Base-by-base conservation (phyloP, 768 basidiomycete species). In the Lactarius quietus region DNA sequence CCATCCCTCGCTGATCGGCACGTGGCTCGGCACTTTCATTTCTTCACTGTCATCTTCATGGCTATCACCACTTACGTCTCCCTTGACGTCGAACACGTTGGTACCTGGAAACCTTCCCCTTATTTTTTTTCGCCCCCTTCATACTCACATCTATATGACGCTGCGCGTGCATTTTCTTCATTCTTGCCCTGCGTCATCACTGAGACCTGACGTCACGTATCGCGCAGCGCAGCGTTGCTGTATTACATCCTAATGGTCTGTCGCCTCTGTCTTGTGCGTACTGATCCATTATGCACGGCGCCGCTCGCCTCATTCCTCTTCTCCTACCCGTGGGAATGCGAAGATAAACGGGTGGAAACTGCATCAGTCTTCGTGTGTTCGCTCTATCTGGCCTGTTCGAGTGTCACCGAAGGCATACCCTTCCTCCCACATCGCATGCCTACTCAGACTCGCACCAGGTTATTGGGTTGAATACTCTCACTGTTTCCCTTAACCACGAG, bases 241-340 rank as follows among this genome's bases (percentile, higher is more conserved):
- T 97, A 92, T 76, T 81, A 92, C 36, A 72, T 76, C 12, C 73
- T 95, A 59, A 96, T 96, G 89, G 56, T 87, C 9, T 90, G 88
- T 93, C 52, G 78, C 93, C 5, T 78, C 78, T 39, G 80, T 90
- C 43, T 84, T 98, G 63, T 83, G 85, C 70, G 95, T 95, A 2
- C 82, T 94, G 78, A 81, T 86, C 77, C 91, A 84, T 73, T 95
- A 91, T 77, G 73, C 87, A 63, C 81, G 88, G 38, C 83, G 55
- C 94, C 96, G 77, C 82, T 93, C 29, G 89, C 85, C 48, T 94
- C 87, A 78, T 92, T 93, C 78, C 79, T 95, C 48, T 79, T 97
- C n/a, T 86, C 81, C 41, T 83, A 87, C 68, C 84, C 89, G 26
- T 85, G n/a, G n/a, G n/a, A 83, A 83, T 63, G 74, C 76, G 33